phyloP scores from a whole-genome alignment of 768 basidiomycete species.

The Russula lepida region DNA sequence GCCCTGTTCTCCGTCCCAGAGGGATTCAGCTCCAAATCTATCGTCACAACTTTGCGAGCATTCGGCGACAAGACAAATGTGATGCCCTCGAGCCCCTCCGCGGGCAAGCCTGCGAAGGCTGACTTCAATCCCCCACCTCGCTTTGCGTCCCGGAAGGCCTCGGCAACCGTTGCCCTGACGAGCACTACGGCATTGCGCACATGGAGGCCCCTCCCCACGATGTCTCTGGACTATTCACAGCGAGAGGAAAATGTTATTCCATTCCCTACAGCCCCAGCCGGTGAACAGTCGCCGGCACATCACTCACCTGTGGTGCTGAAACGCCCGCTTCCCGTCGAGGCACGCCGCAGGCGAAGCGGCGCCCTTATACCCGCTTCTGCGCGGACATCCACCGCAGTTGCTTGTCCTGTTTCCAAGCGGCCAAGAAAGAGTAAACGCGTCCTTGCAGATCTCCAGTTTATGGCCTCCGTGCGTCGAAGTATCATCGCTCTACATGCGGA shows the following conservation, averaged over 20 bases:
- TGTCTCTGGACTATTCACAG: neutral
- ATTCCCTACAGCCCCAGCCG: constrained; percentile 2
- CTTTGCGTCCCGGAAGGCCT: constrained; percentile 15
- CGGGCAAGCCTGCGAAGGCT: neutral
- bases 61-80: constrained; percentile 15
- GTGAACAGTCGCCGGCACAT: neutral
- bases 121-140: neutral
- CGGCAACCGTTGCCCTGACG: constrained; percentile 17
- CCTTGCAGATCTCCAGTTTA: constrained; percentile 20
- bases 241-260: constrained; percentile 5
- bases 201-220: constrained; percentile 1
- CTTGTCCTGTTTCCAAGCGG: constrained; percentile 17
- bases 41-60: constrained; percentile 10
- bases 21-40: constrained; percentile 6
- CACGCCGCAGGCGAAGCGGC: constrained; percentile 11
- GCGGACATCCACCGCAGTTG: neutral
- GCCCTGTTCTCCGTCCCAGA: constrained; percentile 10
- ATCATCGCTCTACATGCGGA: constrained; percentile 10
- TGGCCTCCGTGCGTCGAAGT: constrained; percentile 19
- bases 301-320: constrained; percentile 7
- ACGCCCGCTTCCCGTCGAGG: constrained; percentile 11
- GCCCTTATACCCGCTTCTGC: constrained; percentile 12
- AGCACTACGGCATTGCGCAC: constrained; percentile 14
- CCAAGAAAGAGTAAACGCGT: constrained; percentile 19
- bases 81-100: constrained; percentile 1